Evolutionary conservation across 805 yeast species (phyloP).

Genomic region (Nakazawaea sp.): DNA sequence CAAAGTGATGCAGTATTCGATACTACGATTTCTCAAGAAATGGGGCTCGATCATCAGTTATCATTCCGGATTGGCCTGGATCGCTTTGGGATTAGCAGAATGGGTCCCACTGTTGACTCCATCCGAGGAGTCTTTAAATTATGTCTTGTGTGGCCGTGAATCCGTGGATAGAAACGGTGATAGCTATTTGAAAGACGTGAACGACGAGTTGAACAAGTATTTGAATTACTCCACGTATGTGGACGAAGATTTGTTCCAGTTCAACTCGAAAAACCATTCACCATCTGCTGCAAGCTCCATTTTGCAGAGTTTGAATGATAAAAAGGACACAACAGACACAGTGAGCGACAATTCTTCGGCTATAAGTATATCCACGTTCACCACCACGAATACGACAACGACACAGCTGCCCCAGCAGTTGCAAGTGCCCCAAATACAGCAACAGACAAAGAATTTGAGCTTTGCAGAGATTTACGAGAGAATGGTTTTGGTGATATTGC

Average conservation of each 20-base stretch:
- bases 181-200: slow-evolving; percentile 24
- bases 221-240: slow-evolving; percentile 4
- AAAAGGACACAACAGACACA: neutral
- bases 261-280: neutral
- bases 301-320: neutral
- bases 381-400: slow-evolving; percentile 3
- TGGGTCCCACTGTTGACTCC: slow-evolving; percentile 65
- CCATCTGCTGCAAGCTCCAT: neutral
- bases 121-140: slow-evolving; percentile 25
- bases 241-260: neutral
- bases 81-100: slow-evolving; percentile 81
- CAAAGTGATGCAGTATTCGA: slow-evolving; percentile 49
- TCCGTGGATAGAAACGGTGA: slow-evolving; percentile 23
- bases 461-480: slow-evolving; percentile 73
- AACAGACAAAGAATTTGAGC: slow-evolving; percentile 30
- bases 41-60: slow-evolving; percentile 78
- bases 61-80: slow-evolving; percentile 81
- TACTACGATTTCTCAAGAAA: slow-evolving; percentile 57
- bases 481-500: slow-evolving; percentile 65
- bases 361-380: slow-evolving; percentile 3
- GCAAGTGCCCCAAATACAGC: neutral
- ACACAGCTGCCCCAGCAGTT: slow-evolving; percentile 1
- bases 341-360: slow-evolving; percentile 4
- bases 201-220: slow-evolving; percentile 25
- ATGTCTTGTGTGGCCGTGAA: slow-evolving; percentile 52